Conservation (phyloP, 441 rosid genomes). For the Eruca vesicaria region DNA sequence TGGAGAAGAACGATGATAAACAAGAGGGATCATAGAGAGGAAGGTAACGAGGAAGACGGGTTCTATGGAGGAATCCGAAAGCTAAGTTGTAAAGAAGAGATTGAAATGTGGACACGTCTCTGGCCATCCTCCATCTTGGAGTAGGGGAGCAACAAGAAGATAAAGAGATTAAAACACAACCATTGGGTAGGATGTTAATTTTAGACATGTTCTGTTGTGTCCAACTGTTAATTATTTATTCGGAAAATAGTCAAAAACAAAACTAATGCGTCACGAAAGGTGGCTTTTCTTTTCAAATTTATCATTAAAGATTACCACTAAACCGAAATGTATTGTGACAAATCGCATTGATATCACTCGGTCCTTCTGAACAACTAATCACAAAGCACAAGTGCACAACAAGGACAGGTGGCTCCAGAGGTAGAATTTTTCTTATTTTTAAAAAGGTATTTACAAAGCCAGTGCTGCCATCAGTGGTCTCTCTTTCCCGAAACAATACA, state of each 20-base stretch:
- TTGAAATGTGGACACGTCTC: conserved; percentile 59
- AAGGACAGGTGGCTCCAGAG: not conserved
- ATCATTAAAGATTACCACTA: too few species aligned
- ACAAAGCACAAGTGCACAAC: not conserved
- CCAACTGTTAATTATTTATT: conserved; percentile 3
- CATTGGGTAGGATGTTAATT: conserved; percentile 1
- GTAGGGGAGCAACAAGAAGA: conserved; percentile 26
- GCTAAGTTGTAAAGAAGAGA: conserved; percentile 49
- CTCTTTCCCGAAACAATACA: too few species aligned
- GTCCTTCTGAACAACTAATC: not conserved
- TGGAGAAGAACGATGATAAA: conserved; percentile 64
- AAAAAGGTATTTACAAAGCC: conserved; percentile 31
- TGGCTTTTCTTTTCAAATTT: too few species aligned
- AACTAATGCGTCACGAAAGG: not conserved
- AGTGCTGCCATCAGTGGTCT: conserved; percentile 6
- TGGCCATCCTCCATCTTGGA: conserved; percentile 70
- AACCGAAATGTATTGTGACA: too few species aligned
- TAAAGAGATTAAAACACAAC: not conserved
- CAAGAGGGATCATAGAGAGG: conserved; percentile 72
- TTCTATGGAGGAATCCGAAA: conserved; percentile 84
- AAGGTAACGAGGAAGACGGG: conserved; percentile 82
- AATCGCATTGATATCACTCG: too few species aligned
- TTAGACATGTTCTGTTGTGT: not conserved
- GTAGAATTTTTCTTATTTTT: not conserved
- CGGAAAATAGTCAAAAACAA: not conserved